Evolutionary conservation across 805 yeast genomes (phyloP).

Genomic region (Schizosaccharomyces japonicus): DNA sequence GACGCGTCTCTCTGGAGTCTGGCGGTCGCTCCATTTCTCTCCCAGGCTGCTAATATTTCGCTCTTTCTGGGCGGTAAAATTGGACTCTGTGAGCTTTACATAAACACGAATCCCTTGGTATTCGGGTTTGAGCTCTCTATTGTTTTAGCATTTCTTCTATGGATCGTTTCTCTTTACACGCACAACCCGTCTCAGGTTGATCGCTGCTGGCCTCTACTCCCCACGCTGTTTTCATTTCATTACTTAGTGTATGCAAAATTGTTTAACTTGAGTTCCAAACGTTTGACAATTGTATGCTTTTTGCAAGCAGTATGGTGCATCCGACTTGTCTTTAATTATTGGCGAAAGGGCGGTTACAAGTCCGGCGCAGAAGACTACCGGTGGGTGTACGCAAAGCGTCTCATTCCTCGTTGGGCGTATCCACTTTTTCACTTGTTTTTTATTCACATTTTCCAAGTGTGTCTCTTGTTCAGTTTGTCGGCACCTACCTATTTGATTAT

Average conservation of each 20-base stretch:
- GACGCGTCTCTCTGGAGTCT: not conserved
- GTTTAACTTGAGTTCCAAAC: not conserved
- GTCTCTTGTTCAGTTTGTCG: not conserved
- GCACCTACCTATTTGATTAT: not conserved
- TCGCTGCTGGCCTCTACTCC: conserved; percentile 8
- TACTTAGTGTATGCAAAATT: conserved; percentile 6
- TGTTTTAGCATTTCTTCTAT: not conserved
- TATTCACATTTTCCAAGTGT: not conserved
- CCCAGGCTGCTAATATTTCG: not conserved
- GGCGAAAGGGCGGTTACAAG: conserved; percentile 7
- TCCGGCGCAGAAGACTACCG: conserved; percentile 4
- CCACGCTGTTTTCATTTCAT: conserved; percentile 5
- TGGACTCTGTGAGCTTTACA: not conserved
- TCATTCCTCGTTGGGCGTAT: not conserved
- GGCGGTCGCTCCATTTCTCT: not conserved
- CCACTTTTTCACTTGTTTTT: not conserved
- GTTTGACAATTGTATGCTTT: not conserved
- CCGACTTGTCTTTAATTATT: conserved; percentile 6
- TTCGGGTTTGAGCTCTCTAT: not conserved
- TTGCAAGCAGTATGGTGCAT: conserved; percentile 7
- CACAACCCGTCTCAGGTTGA: conserved; percentile 6
- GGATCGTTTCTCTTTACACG: not conserved
- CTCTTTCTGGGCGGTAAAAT: not conserved
- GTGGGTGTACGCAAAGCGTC: not conserved
- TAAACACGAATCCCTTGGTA: not conserved